Base-by-base conservation (phyloP, 805 yeast species). In the Sungouiozyma intestinalis region DNA sequence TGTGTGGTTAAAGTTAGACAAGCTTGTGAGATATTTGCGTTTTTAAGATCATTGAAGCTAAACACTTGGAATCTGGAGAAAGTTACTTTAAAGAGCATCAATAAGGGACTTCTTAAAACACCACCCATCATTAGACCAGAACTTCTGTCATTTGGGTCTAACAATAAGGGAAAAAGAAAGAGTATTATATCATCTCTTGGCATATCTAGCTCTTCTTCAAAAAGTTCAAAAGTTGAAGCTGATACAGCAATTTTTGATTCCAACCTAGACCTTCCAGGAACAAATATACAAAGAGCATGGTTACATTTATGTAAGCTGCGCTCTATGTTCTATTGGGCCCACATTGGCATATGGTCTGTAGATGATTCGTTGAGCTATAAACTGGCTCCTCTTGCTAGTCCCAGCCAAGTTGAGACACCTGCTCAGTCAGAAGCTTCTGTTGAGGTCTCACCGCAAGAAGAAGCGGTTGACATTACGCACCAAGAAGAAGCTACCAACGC, bases 1-100 rank as follows among this genome's bases (percentile, higher is more conserved):
- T 90, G 97, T 63, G 70, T 92, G 37, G 69, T 79, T 41, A 79
- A 85, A 54, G 70, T 87, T 40, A 74, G 97, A 53, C 77, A 84
- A 44, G 74, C 82, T 1, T 85, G 96, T 60, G 95, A 88, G 45
- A 73, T 85, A 45, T 77, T 85, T 55, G 83, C 87, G 34, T 81
- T 81, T 51, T 60, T 90, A 48, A 72, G 94, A 51, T 69, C 80
- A 19, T 64, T 88, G 34, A 69, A 72, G 45, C 66, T 70, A 39
- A 73, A 74, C 3, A 68, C 80, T 9, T 81, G 85, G 75, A 74
- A 77, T 55, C 58, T 80, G 35, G 73, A 71, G 37, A 65, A 66
- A 36, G 70, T 65, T 3, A 46, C 58, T 2, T 32, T 53, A 33
- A 47, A 49, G 8, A 45, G 40, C 2, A 49, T 49, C 15, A 21